Base-by-base conservation (phyloP, 768 basidiomycete genomes). In the Naganishia onofrii region DNA sequence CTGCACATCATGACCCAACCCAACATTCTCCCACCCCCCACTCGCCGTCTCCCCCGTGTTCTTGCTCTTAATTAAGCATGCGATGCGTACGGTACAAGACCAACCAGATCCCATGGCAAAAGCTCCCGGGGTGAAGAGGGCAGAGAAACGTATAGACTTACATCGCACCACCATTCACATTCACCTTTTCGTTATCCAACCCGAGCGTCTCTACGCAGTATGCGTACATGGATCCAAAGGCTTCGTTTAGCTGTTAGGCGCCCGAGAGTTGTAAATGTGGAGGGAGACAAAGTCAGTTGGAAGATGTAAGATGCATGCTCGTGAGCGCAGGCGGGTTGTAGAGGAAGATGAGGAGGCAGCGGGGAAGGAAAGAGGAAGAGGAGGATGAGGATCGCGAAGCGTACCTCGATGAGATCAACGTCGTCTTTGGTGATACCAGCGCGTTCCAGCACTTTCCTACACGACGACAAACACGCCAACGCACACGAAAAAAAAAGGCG, bases 141-240 rank as follows among this genome's bases (percentile, higher is more conserved):
- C n/a, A n/a, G n/a, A n/a, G n/a, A n/a, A n/a, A n/a, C n/a, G n/a
- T n/a, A n/a, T n/a, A 60, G 51, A 92, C 83, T 26, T 91, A 92
- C 76, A 94, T 94, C 0, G 92, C 92, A 2, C 93, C 93, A 19
- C 93, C 92, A 70, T 93, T 92, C 31, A 91, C 90, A 75, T 93
- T 93, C 23, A 92, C 87, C 84, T 90, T 86, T 63, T 84, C 83
- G n/a, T 78, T 80, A 70, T 86, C 83, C 29, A 94, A 83, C 15
- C 84, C 84, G 21, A 93, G 86, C 69, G 85, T 78, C 72, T 88
- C 87, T 42, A 91, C 81, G 60, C 85, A 86, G 77, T 94, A 91
- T 0, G 89, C 85, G 69, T 86, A 90, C 74, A 74, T 75, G 31
- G 90, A 91, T 12, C 91, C 91, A 75, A 94, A 93, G 0, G 92